These are phyloP conservation scores for Capniomyces stellatus DNA, from an alignment of 371 early-diverging fungal species.

Conservation along the genomic window DNA sequence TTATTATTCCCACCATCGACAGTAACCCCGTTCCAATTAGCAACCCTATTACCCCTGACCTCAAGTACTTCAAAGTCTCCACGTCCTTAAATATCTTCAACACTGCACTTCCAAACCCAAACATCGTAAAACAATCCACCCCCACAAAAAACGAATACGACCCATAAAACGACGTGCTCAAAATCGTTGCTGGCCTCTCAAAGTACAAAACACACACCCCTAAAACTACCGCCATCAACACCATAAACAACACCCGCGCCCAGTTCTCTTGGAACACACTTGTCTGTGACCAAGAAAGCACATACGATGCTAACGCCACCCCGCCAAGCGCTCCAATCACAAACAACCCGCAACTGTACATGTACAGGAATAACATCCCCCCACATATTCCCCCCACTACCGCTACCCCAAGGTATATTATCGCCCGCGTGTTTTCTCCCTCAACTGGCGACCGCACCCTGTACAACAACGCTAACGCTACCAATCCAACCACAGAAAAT, in stretches of 20 bases:
- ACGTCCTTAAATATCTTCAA: neutral
- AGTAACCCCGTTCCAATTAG: neutral
- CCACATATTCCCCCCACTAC: constrained; percentile 35
- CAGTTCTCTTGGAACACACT: constrained; percentile 12
- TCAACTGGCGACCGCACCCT: constrained; percentile 18
- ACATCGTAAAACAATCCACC: constrained; percentile 53
- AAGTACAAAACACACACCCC: constrained; percentile 32
- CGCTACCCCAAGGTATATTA: constrained; percentile 32
- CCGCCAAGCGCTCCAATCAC: constrained; percentile 42
- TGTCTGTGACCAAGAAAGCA: constrained; percentile 42
- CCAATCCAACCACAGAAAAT: constrained; percentile 29
- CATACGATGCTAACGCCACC: constrained; percentile 30
- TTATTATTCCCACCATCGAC: neutral
- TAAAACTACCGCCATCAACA: constrained; percentile 29
- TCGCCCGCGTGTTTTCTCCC: constrained; percentile 18
- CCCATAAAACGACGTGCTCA: constrained; percentile 45
- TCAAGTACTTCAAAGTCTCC: neutral
- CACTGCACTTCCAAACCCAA: constrained; percentile 30
- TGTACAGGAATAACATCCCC: constrained; percentile 31
- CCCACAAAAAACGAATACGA: constrained; percentile 50
- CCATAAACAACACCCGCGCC: constrained; percentile 46
- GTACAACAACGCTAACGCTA: constrained; percentile 12
- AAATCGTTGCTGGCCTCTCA: constrained; percentile 31
- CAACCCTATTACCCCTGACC: neutral
- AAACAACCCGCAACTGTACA: constrained; percentile 17